These are phyloP conservation scores for Dunaliella primolecta DNA, from an alignment of 139 green algal genomes.

Conservation along the genomic window DNA sequence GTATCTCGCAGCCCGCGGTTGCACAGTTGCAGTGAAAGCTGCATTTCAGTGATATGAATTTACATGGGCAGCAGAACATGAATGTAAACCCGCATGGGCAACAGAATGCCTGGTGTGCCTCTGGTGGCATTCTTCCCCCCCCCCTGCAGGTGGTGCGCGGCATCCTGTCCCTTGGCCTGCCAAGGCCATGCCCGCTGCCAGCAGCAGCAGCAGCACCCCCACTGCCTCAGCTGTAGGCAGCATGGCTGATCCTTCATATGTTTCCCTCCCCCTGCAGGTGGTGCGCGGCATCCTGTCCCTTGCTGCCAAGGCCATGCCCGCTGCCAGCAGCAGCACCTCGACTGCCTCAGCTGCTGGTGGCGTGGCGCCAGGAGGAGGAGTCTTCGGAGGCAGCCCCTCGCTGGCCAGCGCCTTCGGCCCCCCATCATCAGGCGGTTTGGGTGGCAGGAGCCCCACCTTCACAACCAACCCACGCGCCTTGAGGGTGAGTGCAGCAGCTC, in stretches of 20 bases:
- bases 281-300: slow-evolving; percentile 35
- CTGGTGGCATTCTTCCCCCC: too few species aligned
- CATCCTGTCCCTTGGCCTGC: slow-evolving; percentile 26
- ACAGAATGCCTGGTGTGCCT: too few species aligned
- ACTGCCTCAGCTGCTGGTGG: background rate
- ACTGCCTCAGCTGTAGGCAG: too few species aligned
- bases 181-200: background rate
- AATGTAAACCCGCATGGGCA: too few species aligned
- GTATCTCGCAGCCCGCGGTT: too few species aligned
- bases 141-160: slow-evolving; percentile 30
- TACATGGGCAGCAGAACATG: too few species aligned
- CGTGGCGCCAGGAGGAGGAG: background rate
- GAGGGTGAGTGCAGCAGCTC: too few species aligned
- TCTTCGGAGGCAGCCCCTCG: too few species aligned
- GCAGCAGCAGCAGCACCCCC: background rate
- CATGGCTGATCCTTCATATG: too few species aligned
- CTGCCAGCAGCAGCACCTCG: background rate
- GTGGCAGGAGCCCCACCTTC: background rate
- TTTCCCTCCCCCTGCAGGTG: too few species aligned
- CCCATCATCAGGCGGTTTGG: background rate
- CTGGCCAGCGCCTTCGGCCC: background rate
- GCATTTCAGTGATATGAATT: too few species aligned
- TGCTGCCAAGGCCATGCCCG: slow-evolving; percentile 6
- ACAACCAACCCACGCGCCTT: slow-evolving; percentile 5
- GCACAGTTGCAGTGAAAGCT: too few species aligned